Evolutionary conservation across 495 filamentous ascomycete genomes (phyloP), one percentile per base, ranked within the genome.

Genomic region (Hyaloscypha variabilis): DNA sequence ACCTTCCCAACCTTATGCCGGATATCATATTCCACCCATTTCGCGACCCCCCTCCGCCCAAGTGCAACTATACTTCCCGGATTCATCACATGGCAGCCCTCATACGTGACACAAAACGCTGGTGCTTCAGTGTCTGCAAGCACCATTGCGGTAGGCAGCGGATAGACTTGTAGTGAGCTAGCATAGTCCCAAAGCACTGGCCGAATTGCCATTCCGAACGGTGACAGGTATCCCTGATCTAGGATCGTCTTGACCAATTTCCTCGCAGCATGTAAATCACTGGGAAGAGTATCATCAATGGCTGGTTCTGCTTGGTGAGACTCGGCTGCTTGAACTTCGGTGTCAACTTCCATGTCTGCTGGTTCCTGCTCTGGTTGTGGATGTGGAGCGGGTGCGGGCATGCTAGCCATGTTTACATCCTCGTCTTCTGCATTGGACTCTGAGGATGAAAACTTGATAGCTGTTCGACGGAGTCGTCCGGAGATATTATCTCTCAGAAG

Each of bases 51-150:
- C 53, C 86, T 78, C 34, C 85, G 80, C 6, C 85, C 87, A 6
- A 81, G 77, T 0, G 88, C 87, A 54, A 93, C 77, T 51, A 97
- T 77, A 53, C 82, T 81, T 13, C 92, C 95, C 0, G 95, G 95
- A 72, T 99, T 99, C 86, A 99, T 90, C 2, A 97, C 94, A 81
- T 93, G 89, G 71, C 95, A 98, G 2, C 93, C 94, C 76, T 97
- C 93, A 72, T 97, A 97, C 21, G 90, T 95, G 51, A 97, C 79
- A 63, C 87, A 88, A 72, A 96, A 98, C 0, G 93, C 82, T 51
- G 89, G 86, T 26, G 87, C 87, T 39, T 94, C 90, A 5, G 90
- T 79, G 71, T 99, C 95, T 6, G 90, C 88, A 23, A 99, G 76
- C 25, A 97, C 85, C 68, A 98, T 72, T 0, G 89, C 86, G 17